These are phyloP conservation scores for Dactylellina cionopaga DNA, from an alignment of 2,329 filamentous ascomycete species.

Conservation along the genomic window DNA sequence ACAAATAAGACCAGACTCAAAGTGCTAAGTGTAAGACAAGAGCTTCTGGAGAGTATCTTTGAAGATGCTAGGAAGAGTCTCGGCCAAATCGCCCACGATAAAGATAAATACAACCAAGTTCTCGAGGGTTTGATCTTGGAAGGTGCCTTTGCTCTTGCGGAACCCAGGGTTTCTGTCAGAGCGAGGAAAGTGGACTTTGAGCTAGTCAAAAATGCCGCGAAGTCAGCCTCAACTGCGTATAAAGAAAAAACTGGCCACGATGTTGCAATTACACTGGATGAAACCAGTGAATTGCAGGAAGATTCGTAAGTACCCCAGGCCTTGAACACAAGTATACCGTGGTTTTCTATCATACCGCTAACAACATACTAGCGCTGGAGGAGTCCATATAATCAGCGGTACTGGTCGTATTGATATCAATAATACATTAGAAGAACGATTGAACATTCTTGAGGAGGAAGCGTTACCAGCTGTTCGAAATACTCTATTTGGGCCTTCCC, in stretches of 20 bases:
- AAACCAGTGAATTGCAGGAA: conserved; percentile 80
- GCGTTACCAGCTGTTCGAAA: conserved; percentile 85
- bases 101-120: conserved; percentile 77
- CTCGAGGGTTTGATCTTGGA: conserved; percentile 86
- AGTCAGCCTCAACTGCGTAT: conserved; percentile 81
- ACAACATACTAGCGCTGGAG: conserved; percentile 74
- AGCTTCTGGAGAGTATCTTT: conserved; percentile 89
- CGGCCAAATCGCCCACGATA: conserved; percentile 72
- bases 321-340: not conserved
- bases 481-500: conserved; percentile 91
- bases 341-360: not conserved
- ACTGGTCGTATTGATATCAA: conserved; percentile 96
- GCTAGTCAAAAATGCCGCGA: conserved; percentile 78
- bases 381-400: conserved; percentile 80
- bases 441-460: conserved; percentile 83
- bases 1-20: conserved; percentile 95
- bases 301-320: conserved; percentile 74
- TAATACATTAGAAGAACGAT: conserved; percentile 94
- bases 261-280: conserved; percentile 76
- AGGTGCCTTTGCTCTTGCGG: conserved; percentile 86
- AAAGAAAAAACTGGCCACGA: conserved; percentile 80
- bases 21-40: conserved; percentile 86
- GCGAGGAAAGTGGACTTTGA: conserved; percentile 79
- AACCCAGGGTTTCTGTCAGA: conserved; percentile 78
- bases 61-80: conserved; percentile 80